A percentile compares a stretch with the other conserved stretches of the same genome.
Conservation (phyloP, 345 rosid species). For the Lepidium africanum region DNA sequence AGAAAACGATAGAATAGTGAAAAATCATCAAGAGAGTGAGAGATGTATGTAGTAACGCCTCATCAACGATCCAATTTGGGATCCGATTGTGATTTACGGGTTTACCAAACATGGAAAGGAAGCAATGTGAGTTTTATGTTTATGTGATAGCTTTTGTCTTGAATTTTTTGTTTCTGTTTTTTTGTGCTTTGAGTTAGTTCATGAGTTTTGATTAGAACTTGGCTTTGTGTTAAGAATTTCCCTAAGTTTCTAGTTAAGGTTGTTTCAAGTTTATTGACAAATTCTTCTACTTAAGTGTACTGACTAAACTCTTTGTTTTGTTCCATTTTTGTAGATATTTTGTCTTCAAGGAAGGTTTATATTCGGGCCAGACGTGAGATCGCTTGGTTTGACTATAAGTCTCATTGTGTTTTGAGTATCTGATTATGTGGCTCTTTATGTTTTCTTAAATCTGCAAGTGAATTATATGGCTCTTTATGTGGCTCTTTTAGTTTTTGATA, state of each 20-base stretch:
- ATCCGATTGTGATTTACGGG: slow-evolving; percentile 45
- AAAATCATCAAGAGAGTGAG: slow-evolving; percentile 12
- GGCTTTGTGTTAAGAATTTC: neutral
- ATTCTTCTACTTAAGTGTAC: too few relatives aligned
- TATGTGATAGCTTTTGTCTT: neutral
- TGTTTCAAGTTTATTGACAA: too few relatives aligned
- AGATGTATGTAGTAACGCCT: slow-evolving; percentile 86
- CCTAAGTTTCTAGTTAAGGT: too few relatives aligned
- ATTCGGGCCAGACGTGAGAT: slow-evolving; percentile 82
- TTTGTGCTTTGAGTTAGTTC: neutral
- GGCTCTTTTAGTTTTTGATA: too few relatives aligned
- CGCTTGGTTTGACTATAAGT: slow-evolving; percentile 57
- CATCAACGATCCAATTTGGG: slow-evolving; percentile 68
- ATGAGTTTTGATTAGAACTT: neutral
- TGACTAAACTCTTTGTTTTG: neutral
- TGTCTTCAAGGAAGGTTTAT: slow-evolving; percentile 69
- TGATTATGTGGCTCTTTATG: too few relatives aligned
- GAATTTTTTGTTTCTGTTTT: too few relatives aligned
- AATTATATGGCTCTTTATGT: too few relatives aligned
- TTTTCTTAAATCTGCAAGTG: too few relatives aligned
- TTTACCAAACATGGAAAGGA: slow-evolving; percentile 90
- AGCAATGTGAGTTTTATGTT: slow-evolving; percentile 79
- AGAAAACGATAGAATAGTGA: slow-evolving; percentile 17
- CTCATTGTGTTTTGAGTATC: too few relatives aligned
- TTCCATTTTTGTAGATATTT: slow-evolving; percentile 52